A percentile compares a stretch with the other conserved stretches of the same genome.
Evolutionary conservation across 1,284 basidiomycete species (phyloP).

Genomic region (Naganishia albida): DNA sequence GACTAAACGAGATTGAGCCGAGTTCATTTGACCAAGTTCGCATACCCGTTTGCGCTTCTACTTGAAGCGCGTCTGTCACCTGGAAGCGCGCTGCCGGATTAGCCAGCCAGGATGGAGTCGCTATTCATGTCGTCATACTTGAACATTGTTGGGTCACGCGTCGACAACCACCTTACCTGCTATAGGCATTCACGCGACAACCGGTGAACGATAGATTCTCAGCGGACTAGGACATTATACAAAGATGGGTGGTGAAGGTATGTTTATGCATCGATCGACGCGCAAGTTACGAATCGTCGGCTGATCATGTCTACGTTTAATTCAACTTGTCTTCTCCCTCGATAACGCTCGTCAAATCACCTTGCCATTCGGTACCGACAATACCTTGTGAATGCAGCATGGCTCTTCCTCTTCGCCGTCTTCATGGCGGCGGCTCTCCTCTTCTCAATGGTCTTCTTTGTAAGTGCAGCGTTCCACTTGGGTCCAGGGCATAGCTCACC

Average conservation of each 20-base stretch:
- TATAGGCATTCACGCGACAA: neutral
- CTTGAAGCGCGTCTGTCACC: neutral
- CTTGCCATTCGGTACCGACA: neutral
- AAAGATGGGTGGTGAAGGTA: constrained; percentile 33
- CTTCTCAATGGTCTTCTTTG: constrained; percentile 98
- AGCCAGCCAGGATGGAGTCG: neutral
- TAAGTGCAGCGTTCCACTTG: constrained; percentile 58
- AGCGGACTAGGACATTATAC: neutral
- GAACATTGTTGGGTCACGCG: neutral
- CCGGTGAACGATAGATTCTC: constrained; percentile 3
- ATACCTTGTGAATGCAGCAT: constrained; percentile 62
- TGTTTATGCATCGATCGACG: neutral
- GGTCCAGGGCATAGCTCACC: constrained; percentile 12
- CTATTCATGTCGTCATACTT: constrained; percentile 17
- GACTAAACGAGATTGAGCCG: no score
- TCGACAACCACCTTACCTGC: neutral
- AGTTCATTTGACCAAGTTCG: no score
- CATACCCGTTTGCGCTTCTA: no score
- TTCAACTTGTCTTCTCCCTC: neutral
- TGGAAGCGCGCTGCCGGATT: constrained; percentile 1
- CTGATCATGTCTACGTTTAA: neutral
- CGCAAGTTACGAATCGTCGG: neutral
- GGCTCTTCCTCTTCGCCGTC: constrained; percentile 92
- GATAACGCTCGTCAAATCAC: neutral
- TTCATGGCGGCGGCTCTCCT: constrained; percentile 87